Percentiles rank a stretch among this genome's conserved stretches.
These are phyloP conservation scores for Cladophialophora chaetospira DNA, from an alignment of 2,329 filamentous ascomycete species.

Conservation along the genomic window DNA sequence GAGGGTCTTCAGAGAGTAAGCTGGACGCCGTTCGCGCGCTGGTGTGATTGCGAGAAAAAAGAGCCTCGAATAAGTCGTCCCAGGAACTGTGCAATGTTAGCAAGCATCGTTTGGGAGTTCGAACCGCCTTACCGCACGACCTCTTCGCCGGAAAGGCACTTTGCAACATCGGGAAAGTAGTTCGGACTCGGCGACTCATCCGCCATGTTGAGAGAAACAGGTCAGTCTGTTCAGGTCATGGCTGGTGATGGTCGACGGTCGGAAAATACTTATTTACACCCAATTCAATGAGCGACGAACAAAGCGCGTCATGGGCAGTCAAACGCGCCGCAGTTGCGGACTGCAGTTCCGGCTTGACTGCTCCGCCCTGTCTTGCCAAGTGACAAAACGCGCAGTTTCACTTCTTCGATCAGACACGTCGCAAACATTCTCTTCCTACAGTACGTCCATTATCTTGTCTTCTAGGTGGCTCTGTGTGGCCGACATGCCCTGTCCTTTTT, in stretches of 20 bases:
- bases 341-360: background rate
- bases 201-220: constrained; percentile 22
- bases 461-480: too few species aligned
- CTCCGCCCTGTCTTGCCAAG: background rate
- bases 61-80: constrained; percentile 27
- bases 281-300: background rate
- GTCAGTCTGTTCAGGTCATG: constrained; percentile 19
- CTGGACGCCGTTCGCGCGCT: constrained; percentile 11
- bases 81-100: constrained; percentile 27
- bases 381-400: background rate
- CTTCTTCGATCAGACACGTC: too few species aligned
- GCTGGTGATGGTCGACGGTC: background rate
- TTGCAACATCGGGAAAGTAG: constrained; percentile 24
- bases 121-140: constrained; percentile 20
- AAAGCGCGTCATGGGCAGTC: constrained; percentile 15
- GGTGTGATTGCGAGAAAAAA: constrained; percentile 23
- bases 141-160: constrained; percentile 38
- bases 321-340: constrained; percentile 2
- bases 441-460: too few species aligned
- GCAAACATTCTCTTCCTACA: too few species aligned
- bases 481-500: too few species aligned
- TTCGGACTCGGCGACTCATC: constrained; percentile 21
- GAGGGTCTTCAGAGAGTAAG: constrained; percentile 21
- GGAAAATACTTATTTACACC: background rate
- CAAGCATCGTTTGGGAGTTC: background rate